Percentiles rank a stretch among this genome's conserved stretches.
Conservation (phyloP, 2,329 filamentous ascomycete species). For the Sporothrix inflata region DNA sequence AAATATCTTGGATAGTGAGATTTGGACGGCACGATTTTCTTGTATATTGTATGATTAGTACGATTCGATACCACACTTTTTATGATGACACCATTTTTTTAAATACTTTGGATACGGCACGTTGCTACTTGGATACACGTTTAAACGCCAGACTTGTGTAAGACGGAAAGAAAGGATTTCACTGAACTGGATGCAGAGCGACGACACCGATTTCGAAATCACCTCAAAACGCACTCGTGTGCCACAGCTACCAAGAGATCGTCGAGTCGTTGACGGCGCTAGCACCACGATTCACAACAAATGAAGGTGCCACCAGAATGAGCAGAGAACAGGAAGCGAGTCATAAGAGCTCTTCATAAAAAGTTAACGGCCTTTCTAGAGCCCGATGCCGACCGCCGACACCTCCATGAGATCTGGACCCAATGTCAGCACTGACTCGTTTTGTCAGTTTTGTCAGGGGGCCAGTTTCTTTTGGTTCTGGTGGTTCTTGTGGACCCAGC, state of each 20-base stretch:
- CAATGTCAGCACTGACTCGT: slow-evolving; percentile 8
- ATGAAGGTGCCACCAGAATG: background rate
- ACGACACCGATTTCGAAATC: too few relatives aligned
- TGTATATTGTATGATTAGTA: slow-evolving; percentile 13
- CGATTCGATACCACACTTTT: slow-evolving; percentile 17
- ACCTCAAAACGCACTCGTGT: too few relatives aligned
- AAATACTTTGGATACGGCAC: background rate
- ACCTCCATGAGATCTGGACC: background rate
- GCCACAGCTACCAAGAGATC: background rate
- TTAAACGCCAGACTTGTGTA: background rate
- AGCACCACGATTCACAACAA: background rate
- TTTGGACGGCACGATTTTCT: background rate
- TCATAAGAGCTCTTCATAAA: background rate
- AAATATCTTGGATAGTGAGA: background rate
- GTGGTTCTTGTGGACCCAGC: background rate
- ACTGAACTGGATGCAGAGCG: too few relatives aligned
- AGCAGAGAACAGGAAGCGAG: background rate
- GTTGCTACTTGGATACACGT: background rate
- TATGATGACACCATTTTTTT: background rate
- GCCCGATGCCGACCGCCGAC: background rate
- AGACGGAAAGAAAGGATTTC: too few relatives aligned
- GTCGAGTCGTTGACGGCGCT: background rate
- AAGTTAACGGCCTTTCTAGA: background rate
- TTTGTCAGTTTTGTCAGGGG: background rate
- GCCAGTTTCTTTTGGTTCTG: background rate